These are phyloP conservation scores for Leishmania martiniquensis DNA, from an alignment of 208 protist species.

Conservation along the genomic window DNA sequence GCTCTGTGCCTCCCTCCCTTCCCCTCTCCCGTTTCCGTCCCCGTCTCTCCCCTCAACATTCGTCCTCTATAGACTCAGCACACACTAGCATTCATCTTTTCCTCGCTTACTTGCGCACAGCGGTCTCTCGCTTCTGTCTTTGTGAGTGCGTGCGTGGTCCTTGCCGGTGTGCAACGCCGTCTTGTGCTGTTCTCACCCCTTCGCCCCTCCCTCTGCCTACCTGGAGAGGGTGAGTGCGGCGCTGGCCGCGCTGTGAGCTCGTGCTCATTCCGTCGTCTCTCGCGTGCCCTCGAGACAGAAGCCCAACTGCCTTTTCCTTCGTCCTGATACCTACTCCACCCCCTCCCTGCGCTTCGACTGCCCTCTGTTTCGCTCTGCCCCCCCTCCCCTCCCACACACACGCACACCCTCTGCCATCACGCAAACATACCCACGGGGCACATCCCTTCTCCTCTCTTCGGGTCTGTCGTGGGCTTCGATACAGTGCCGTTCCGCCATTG, in stretches of 20 bases:
- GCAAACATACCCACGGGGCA: conserved; percentile 11
- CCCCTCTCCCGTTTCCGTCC: background rate
- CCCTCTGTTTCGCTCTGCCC: background rate
- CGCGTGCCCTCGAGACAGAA: background rate
- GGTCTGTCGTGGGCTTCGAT: background rate
- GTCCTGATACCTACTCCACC: background rate
- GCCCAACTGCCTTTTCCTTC: background rate
- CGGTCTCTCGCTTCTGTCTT: background rate
- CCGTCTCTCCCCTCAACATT: background rate
- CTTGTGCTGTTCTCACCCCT: background rate
- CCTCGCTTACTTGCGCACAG: background rate
- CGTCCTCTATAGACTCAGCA: background rate
- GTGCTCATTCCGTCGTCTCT: background rate
- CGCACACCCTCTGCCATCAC: conserved; percentile 3
- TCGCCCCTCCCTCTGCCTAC: background rate
- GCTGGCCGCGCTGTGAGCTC: background rate
- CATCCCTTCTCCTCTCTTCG: conserved; percentile 16
- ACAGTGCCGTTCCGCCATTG: conserved; percentile 6
- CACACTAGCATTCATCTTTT: background rate
- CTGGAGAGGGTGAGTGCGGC: background rate
- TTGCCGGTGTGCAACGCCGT: background rate
- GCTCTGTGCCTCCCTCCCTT: background rate
- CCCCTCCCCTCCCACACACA: background rate
- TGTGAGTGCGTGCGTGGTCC: background rate
- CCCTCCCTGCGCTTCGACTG: background rate